Conservation (phyloP, 768 basidiomycete genomes). For the Tricholoma hemisulphureum region DNA sequence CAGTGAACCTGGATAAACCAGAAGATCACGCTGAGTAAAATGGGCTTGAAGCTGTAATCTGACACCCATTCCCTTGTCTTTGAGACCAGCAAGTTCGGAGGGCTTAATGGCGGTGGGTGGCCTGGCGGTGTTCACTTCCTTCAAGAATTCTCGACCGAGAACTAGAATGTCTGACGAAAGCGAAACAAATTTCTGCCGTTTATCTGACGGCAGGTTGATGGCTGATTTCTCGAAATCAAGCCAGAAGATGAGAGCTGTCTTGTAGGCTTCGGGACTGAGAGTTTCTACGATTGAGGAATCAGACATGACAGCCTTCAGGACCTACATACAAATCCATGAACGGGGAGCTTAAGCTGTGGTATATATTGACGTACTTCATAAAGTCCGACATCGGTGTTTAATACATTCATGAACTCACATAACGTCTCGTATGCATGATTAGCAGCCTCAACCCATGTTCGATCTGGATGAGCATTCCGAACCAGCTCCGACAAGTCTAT, state of each 20-base stretch:
- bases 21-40: conserved; percentile 71
- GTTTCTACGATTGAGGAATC: conserved; percentile 65
- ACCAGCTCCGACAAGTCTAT: conserved; percentile 96
- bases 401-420: conserved; percentile 96
- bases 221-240: conserved; percentile 97
- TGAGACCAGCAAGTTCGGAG: conserved; percentile 67
- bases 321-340: conserved; percentile 42
- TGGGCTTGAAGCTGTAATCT: conserved; percentile 72
- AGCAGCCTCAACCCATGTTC: conserved; percentile 76
- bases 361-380: conserved; percentile 65
- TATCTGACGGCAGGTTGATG: conserved; percentile 77
- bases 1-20: conserved; percentile 80
- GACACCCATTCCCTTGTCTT: conserved; percentile 75
- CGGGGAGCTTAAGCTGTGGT: conserved; percentile 6
- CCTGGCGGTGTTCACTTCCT: conserved; percentile 59
- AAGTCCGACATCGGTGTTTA: conserved; percentile 91
- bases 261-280: conserved; percentile 71
- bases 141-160: conserved; percentile 84
- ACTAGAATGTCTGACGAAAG: conserved; percentile 86
- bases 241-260: conserved; percentile 92
- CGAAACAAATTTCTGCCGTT: conserved; percentile 81
- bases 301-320: conserved; percentile 65
- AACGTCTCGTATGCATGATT: conserved; percentile 87
- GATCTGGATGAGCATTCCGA: conserved; percentile 90
- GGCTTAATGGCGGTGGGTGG: conserved; percentile 68